Conservation (phyloP, 257 asterid genomes). For the Verbascum thapsus region DNA sequence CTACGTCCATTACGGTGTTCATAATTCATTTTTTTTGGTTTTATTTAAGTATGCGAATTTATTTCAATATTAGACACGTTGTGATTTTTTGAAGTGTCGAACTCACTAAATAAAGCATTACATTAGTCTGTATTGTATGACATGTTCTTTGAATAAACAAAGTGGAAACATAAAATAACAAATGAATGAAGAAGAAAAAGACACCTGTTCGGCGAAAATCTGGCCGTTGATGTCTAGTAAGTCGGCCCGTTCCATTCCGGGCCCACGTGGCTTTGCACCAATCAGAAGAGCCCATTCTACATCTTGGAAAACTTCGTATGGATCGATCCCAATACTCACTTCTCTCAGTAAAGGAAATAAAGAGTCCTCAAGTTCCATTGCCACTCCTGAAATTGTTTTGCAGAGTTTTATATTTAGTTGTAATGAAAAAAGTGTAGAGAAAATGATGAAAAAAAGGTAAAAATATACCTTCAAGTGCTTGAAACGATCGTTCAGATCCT, state of each 20-base stretch:
- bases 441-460: not conserved
- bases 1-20: too few species aligned
- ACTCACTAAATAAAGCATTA: too few species aligned
- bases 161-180: too few species aligned
- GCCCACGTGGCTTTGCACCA: slow-evolving; percentile 99
- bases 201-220: slow-evolving; percentile 87
- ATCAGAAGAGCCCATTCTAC: slow-evolving; percentile 98
- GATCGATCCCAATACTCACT: slow-evolving; percentile 89
- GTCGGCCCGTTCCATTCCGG: slow-evolving; percentile 94
- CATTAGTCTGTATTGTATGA: too few species aligned
- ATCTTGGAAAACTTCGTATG: slow-evolving; percentile 91
- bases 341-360: slow-evolving; percentile 90
- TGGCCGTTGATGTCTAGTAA: slow-evolving; percentile 90
- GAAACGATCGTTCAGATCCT: slow-evolving; percentile 90
- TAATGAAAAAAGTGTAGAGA: too few species aligned
- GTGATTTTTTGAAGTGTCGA: too few species aligned
- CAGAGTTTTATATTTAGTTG: slow-evolving; percentile 10
- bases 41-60: too few species aligned
- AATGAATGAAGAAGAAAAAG: not conserved
- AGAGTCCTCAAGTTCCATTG: slow-evolving; percentile 99
- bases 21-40: too few species aligned
- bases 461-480: slow-evolving; percentile 91
- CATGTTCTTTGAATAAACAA: too few species aligned
- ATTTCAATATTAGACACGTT: too few species aligned
- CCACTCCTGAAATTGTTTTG: slow-evolving; percentile 70